Conservation (phyloP, 805 yeast species). For the Kodamaea sagamina region DNA sequence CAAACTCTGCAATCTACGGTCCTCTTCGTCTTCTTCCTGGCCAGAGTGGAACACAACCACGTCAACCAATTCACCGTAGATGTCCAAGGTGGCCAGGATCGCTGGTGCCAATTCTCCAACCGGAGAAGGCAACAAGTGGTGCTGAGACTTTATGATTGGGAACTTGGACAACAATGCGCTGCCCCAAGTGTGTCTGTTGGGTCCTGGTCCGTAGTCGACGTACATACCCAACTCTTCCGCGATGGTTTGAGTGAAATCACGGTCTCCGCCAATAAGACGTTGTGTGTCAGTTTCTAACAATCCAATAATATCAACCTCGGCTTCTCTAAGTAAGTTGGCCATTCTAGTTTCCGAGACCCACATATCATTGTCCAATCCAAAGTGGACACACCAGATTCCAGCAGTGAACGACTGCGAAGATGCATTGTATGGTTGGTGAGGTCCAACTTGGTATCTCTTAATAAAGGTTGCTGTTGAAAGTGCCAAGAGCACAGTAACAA, state of each 20-base stretch:
- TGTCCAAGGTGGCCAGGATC: constrained; percentile 90
- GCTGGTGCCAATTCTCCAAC: constrained; percentile 99
- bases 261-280: constrained; percentile 89
- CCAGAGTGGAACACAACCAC: constrained; percentile 97
- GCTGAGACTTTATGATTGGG: constrained; percentile 89
- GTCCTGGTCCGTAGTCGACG: constrained; percentile 97
- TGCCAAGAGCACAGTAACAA: constrained; percentile 48
- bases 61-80: constrained; percentile 84
- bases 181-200: constrained; percentile 98
- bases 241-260: constrained; percentile 87
- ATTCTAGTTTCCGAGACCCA: constrained; percentile 95
- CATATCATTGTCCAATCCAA: constrained; percentile 95
- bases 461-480: constrained; percentile 58
- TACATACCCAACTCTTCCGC: constrained; percentile 95
- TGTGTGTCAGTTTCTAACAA: constrained; percentile 91
- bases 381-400: constrained; percentile 98
- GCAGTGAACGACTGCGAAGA: constrained; percentile 78
- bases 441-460: constrained; percentile 61
- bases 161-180: constrained; percentile 88
- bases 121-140: constrained; percentile 91
- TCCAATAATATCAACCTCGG: constrained; percentile 90
- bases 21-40: constrained; percentile 96
- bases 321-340: constrained; percentile 78
- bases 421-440: constrained; percentile 53
- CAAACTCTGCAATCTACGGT: constrained; percentile 81